Base-by-base conservation (phyloP, 805 yeast genomes). In the Ogataea pilisensis region DNA sequence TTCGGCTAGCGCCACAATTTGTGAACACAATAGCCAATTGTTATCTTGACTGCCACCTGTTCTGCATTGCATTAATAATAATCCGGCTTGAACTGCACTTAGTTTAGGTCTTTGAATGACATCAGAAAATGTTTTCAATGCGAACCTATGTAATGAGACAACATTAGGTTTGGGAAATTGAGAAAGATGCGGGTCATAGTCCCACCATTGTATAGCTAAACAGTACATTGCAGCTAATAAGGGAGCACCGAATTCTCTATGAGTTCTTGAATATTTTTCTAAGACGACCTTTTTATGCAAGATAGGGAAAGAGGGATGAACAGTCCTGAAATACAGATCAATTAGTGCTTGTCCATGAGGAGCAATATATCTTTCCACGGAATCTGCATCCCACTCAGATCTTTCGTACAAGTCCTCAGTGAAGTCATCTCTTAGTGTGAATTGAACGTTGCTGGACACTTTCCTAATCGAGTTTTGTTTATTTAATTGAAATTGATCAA, bases 171-270 rank as follows among this genome's bases (percentile, higher is more conserved):
- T 85, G 0, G 89, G 81, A 40, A 76, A 78, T 18, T 85, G 78
- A 37, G 87, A 76, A 39, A 90, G 68, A 44, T 76, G 80, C 2
- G 95, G 85, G 53, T 82, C 90, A 58, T 81, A 82, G 50, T 86
- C 91, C 97, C 97, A 90, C 95, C 95, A 88, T 58, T 87, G 91
- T 33, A 86, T 74, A 0, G 97, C 95, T 43, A 90, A 66, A 8
- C 85, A 78, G 57, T 91, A 91, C 1, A 91, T 95, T 0, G 96
- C 85, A 0, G 97, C 97, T 35, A 91, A 66, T 37, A 91, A 64
- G 0, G 97, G 95, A 0, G 97, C 95, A 39, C 93, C 80, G 53
- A 91, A 80, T 61, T 91, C 98, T 35, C 95, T 74, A 59, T 88
- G 95, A 1, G 97, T 88, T 41, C 98, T 69, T 2, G 90, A 69